phyloP scores from a whole-genome alignment of 2,329 filamentous ascomycete genomes.

The Ophiostoma australiae region DNA sequence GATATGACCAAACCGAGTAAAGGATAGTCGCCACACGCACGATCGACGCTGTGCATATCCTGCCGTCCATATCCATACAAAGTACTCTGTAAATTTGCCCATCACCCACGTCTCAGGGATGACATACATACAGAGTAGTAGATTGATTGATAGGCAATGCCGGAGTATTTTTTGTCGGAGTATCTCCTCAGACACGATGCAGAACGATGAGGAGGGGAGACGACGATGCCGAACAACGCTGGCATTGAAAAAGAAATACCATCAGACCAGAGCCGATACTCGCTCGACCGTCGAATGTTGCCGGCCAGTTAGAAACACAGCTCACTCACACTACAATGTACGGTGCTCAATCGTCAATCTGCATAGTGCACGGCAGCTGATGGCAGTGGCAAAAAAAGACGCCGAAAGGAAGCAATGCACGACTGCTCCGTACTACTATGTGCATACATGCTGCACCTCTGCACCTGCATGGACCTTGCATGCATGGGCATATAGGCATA shows the following conservation, averaged over 20 bases:
- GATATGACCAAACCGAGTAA: not conserved
- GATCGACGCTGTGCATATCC: conserved; percentile 1
- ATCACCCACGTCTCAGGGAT: not conserved
- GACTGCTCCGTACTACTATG: not conserved
- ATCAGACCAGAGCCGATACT: not conserved
- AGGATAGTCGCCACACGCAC: not conserved
- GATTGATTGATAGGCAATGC: not conserved
- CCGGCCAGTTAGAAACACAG: not conserved
- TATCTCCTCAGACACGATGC: not conserved
- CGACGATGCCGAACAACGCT: not conserved
- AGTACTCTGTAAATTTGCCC: not conserved
- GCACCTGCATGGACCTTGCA: not conserved
- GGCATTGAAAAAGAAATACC: not conserved
- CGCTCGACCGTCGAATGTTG: not conserved
- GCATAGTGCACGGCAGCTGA: not conserved
- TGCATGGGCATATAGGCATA: conserved; percentile 4
- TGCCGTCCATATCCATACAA: not conserved
- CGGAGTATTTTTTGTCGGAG: not conserved
- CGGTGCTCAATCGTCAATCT: not conserved
- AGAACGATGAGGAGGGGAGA: not conserved
- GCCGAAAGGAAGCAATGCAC: not conserved
- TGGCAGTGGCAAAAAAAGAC: not conserved
- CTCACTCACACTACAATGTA: too few species aligned
- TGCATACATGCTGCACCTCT: not conserved
- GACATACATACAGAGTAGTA: too few species aligned